These are phyloP conservation scores for Gaeumannomyces sp. DNA, from an alignment of 2,329 filamentous ascomycete genomes.

Conservation along the genomic window DNA sequence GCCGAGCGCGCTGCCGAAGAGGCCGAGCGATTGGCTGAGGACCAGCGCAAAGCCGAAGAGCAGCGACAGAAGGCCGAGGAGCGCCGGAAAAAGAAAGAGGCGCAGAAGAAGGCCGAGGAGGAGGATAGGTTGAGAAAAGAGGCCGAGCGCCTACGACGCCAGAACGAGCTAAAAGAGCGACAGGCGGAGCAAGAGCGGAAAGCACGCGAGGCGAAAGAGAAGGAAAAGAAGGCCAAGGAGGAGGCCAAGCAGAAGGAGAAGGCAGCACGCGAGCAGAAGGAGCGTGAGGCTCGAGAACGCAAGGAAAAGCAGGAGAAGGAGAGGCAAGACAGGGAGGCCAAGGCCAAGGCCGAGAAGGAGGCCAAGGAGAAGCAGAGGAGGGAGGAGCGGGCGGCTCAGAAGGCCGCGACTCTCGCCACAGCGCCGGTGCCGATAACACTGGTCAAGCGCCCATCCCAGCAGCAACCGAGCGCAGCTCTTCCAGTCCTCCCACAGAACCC, in stretches of 20 bases:
- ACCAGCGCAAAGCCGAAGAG: slow-evolving; percentile 75
- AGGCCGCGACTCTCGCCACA: slow-evolving; percentile 30
- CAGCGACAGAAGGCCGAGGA: slow-evolving; percentile 79
- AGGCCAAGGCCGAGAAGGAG: slow-evolving; percentile 32
- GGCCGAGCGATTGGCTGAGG: slow-evolving; percentile 65
- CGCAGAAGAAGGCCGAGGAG: slow-evolving; percentile 82
- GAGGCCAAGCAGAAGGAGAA: slow-evolving; percentile 76
- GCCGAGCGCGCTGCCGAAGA: slow-evolving; percentile 87
- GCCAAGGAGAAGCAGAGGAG: slow-evolving; percentile 36
- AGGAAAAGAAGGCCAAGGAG: slow-evolving; percentile 78
- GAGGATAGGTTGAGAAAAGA: slow-evolving; percentile 83
- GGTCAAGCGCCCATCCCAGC: slow-evolving; percentile 35
- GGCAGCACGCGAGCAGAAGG: slow-evolving; percentile 57
- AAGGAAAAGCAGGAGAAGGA: slow-evolving; percentile 58
- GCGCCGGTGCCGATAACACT: slow-evolving; percentile 26
- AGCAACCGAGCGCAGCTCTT: slow-evolving; percentile 31
- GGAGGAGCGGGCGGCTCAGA: slow-evolving; percentile 37
- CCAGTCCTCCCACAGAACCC: slow-evolving; percentile 54
- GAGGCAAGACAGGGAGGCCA: slow-evolving; percentile 41
- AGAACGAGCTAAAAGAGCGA: slow-evolving; percentile 78
- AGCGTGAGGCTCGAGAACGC: slow-evolving; percentile 51
- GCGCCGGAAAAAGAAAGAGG: slow-evolving; percentile 84
- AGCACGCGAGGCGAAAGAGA: slow-evolving; percentile 69
- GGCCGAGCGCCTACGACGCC: slow-evolving; percentile 70
- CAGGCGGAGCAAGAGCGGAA: slow-evolving; percentile 84